A percentile compares a stretch with the other conserved stretches of the same genome.
phyloP scores from a whole-genome alignment of 345 rosid genomes.

The Chamaenerion angustifolium region DNA sequence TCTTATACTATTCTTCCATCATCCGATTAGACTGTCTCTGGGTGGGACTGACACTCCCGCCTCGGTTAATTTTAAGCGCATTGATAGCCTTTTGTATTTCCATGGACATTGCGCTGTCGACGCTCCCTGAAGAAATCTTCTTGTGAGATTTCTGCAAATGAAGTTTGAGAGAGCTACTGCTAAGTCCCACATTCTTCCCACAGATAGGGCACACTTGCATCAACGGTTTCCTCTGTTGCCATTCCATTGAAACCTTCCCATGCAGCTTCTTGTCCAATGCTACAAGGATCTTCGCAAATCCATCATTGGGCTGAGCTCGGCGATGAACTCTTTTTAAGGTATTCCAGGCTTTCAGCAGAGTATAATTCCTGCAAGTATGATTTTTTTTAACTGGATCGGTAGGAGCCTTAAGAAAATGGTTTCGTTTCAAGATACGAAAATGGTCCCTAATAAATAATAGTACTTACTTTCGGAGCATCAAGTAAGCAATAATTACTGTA shows the following conservation, averaged over 20 bases:
- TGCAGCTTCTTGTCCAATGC: conserved; percentile 58
- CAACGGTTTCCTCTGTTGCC: conserved; percentile 75
- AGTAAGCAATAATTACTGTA: conserved; percentile 66
- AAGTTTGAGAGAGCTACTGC: conserved; percentile 87
- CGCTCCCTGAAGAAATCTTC: conserved; percentile 85
- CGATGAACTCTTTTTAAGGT: conserved; percentile 68
- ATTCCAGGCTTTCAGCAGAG: conserved; percentile 72
- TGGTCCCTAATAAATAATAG: too few species aligned
- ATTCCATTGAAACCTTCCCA: conserved; percentile 86
- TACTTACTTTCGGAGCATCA: conserved; percentile 88
- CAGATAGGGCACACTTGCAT: conserved; percentile 92
- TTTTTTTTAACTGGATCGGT: too few species aligned
- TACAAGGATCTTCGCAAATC: conserved; percentile 57
- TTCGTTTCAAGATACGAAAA: too few species aligned
- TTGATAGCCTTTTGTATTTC: conserved; percentile 88
- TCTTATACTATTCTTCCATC: conserved; percentile 15
- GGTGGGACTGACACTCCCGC: conserved; percentile 54
- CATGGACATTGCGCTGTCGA: conserved; percentile 98
- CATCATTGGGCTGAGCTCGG: conserved; percentile 94
- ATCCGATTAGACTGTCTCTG: conserved; percentile 31
- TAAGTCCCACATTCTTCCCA: conserved; percentile 86
- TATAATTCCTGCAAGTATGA: conserved; percentile 37
- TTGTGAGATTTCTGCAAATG: conserved; percentile 85
- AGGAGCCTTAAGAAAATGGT: too few species aligned
- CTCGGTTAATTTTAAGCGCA: conserved; percentile 54